A percentile compares a stretch with the other conserved stretches of the same genome.
These are phyloP conservation scores for Thalassiosira profunda DNA, from an alignment of 108 stramenopile genomes.

Conservation along the genomic window DNA sequence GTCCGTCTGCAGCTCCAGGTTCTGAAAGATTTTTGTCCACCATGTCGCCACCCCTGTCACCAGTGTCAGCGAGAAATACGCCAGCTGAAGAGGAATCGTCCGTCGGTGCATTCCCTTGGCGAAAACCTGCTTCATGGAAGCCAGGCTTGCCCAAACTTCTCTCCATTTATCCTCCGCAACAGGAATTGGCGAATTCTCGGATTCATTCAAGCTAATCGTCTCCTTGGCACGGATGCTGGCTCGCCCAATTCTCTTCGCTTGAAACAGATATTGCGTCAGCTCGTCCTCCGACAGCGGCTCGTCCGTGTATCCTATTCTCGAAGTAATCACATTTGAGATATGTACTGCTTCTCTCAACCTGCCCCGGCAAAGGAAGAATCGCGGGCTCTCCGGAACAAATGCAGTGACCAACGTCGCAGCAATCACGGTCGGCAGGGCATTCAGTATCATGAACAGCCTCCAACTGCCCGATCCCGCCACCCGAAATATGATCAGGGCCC, in stretches of 20 bases:
- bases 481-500: conserved; percentile 40
- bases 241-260: conserved; percentile 13
- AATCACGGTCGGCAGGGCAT: conserved; percentile 33
- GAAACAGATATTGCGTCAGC: conserved; percentile 21
- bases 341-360: conserved; percentile 31
- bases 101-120: conserved; percentile 24
- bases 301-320: conserved; percentile 14
- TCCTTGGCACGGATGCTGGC: conserved; percentile 21
- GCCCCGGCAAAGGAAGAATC: conserved; percentile 32
- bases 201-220: not conserved
- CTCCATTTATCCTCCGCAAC: not conserved
- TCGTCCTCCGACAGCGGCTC: conserved; percentile 28
- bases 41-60: conserved; percentile 36
- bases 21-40: conserved; percentile 49
- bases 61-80: conserved; percentile 28
- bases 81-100: conserved; percentile 39
- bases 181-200: not conserved
- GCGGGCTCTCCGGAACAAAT: conserved; percentile 42
- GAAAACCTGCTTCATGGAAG: conserved; percentile 24
- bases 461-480: conserved; percentile 27
- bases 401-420: conserved; percentile 12
- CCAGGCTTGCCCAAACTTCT: conserved; percentile 23
- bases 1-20: conserved; percentile 11
- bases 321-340: conserved; percentile 21
- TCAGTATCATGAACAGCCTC: conserved; percentile 37